Evolutionary conservation across 2,329 filamentous ascomycete species (phyloP), one percentile per base, ranked within the genome.

Genomic region (Kalmusia sp.): DNA sequence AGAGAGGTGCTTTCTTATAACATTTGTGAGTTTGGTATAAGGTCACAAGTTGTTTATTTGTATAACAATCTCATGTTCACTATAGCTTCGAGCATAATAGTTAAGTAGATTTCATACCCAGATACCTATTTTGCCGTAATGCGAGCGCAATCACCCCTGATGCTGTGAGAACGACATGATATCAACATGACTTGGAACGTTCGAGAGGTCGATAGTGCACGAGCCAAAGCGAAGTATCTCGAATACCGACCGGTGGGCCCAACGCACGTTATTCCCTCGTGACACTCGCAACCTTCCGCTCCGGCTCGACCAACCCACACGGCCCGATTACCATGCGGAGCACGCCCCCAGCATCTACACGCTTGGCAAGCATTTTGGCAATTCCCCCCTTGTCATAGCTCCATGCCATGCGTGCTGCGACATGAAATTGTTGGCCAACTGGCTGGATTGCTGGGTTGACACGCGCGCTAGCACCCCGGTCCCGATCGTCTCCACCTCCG

Each of bases 401-500:
- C 9, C 6, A 9, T 17, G 17, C 5, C 15, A 34, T 34, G 4
- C 6, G 11, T 17, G 17, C 5, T 24, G 14, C 14, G 19, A 6
- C 28, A 17, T 21, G 9, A 31, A 21, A 14, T 15, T 6, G 17
- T 33, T 19, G 28, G 24, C 15, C 19, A 4, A 15, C 30, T 34
- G 41, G 30, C 30, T n/a, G 30, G 12, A 21, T 24, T 31, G 40
- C 25, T 17, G 28, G 28, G 40, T 28, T 17, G 28, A 21, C 37
- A 31, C 21, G n/a, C 25, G 41, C 41, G 30, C 41, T 45, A 45
- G n/a, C 19, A 14, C n/a, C n/a, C n/a, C n/a, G n/a, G n/a, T n/a
- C n/a, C n/a, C n/a, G n/a, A n/a, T 9, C 17, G 17, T 45, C 41
- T 45, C 41, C 41, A 34, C 41, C 28, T 45, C 41, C 41, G 14